phyloP scores from a whole-genome alignment of 179 eudicot genomes.

The Camellia oleifera region DNA sequence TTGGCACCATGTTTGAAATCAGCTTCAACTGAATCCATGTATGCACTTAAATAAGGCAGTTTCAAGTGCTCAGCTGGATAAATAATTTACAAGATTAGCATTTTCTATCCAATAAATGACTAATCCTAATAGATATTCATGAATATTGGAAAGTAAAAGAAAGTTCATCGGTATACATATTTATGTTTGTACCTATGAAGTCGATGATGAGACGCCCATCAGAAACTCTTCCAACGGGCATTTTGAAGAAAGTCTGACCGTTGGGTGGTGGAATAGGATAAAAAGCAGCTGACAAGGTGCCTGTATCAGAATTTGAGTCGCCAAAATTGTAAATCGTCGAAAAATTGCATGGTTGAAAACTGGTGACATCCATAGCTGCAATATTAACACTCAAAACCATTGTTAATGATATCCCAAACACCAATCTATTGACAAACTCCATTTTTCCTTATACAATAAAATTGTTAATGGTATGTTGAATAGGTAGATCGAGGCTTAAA shows the following conservation, averaged over 20 bases:
- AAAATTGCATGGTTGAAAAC: conserved; percentile 30
- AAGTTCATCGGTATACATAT: too few relatives aligned
- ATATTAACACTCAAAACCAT: conserved; percentile 17
- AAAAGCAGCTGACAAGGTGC: conserved; percentile 72
- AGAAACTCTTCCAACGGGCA: conserved; percentile 52
- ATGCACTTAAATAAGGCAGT: conserved; percentile 70
- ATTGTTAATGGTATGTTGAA: not conserved
- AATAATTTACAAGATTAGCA: not conserved
- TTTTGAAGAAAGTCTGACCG: conserved; percentile 66
- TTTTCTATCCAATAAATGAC: not conserved
- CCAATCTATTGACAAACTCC: not conserved
- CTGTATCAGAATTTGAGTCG: conserved; percentile 88
- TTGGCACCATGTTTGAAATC: conserved; percentile 80
- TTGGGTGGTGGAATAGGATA: conserved; percentile 47
- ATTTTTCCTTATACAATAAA: conserved; percentile 8
- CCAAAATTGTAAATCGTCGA: conserved; percentile 84
- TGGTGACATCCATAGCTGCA: not conserved
- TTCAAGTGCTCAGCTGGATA: conserved; percentile 56
- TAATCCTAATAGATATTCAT: too few relatives aligned
- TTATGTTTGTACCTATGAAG: conserved; percentile 51
- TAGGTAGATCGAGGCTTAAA: conserved; percentile 24
- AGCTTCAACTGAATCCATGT: conserved; percentile 58
- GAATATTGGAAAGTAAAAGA: too few relatives aligned
- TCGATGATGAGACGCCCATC: conserved; percentile 78
- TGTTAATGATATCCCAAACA: not conserved